phyloP scores from a whole-genome alignment of 345 rosid species.

The Salix exigua region DNA sequence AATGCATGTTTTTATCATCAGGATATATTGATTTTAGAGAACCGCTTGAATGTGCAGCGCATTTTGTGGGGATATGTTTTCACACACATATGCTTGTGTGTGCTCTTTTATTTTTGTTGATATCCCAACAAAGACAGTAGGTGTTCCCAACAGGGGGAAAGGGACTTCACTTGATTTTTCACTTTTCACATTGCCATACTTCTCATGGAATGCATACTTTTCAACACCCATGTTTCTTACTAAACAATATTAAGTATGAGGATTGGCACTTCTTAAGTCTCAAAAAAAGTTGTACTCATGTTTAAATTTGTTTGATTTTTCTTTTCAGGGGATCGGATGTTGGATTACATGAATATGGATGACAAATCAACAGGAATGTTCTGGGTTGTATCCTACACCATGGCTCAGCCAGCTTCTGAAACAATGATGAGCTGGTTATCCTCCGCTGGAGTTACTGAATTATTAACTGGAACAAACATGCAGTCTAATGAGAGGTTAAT shows the following conservation, averaged over 20 bases:
- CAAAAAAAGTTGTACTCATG: neutral
- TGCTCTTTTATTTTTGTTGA: neutral
- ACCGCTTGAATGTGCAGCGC: neutral
- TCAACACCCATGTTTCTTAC: too few relatives aligned
- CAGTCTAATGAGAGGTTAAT: constrained; percentile 71
- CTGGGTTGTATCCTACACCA: constrained; percentile 95
- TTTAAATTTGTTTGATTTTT: neutral
- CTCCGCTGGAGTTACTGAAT: constrained; percentile 71
- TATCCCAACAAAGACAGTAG: too few relatives aligned
- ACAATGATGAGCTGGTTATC: constrained; percentile 76
- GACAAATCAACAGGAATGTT: constrained; percentile 95
- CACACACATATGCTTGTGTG: too few relatives aligned
- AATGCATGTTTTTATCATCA: neutral
- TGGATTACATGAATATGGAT: constrained; percentile 97
- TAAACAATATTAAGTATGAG: too few relatives aligned
- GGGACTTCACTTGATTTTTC: too few relatives aligned
- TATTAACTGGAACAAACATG: constrained; percentile 51
- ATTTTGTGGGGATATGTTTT: too few relatives aligned
- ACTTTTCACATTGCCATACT: too few relatives aligned
- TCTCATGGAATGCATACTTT: too few relatives aligned
- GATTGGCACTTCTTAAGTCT: neutral
- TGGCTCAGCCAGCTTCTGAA: constrained; percentile 95
- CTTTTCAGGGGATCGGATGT: constrained; percentile 77
- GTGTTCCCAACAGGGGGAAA: too few relatives aligned
- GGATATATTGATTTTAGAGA: neutral